Conservation (phyloP, 352 stramenopile species). For the Elongisporangium anandrum region DNA sequence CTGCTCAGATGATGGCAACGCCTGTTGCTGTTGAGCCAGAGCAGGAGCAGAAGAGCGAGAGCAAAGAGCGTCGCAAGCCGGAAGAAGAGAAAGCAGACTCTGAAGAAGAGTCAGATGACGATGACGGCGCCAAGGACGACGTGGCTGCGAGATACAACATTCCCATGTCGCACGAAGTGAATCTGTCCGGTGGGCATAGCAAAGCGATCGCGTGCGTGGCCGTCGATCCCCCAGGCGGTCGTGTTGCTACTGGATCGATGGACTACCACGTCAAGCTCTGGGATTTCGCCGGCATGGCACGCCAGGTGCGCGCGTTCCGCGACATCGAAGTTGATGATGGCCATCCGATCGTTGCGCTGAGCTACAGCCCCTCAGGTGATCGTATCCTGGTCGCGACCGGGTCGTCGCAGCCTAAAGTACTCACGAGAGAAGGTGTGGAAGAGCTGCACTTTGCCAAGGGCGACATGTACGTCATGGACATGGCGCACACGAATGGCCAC, state of each 20-base stretch:
- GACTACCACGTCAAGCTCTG: conserved; percentile 85
- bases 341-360: conserved; percentile 69
- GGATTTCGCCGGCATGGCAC: conserved; percentile 85
- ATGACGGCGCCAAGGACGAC: conserved; percentile 38
- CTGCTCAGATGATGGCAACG: conserved; percentile 62
- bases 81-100: conserved; percentile 7
- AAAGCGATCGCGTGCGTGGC: conserved; percentile 71
- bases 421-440: conserved; percentile 73
- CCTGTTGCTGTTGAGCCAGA: conserved; percentile 11
- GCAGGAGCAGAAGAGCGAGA: conserved; percentile 1
- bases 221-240: conserved; percentile 57
- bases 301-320: conserved; percentile 73
- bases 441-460: conserved; percentile 78
- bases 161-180: conserved; percentile 67
- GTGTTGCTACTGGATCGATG: conserved; percentile 74
- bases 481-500: conserved; percentile 80
- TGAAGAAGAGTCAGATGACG: conserved; percentile 17
- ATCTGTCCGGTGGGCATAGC: conserved; percentile 34
- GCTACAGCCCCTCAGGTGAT: conserved; percentile 79
- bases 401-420: conserved; percentile 71
- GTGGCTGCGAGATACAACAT: conserved; percentile 63
- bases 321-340: conserved; percentile 79
- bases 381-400: conserved; percentile 62
- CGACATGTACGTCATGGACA: conserved; percentile 87
- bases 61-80: neutral